Percentiles rank a stretch among this genome's conserved stretches.
These are phyloP conservation scores for Alternaria conjuncta DNA, from an alignment of 2,329 filamentous ascomycete genomes.

Conservation along the genomic window DNA sequence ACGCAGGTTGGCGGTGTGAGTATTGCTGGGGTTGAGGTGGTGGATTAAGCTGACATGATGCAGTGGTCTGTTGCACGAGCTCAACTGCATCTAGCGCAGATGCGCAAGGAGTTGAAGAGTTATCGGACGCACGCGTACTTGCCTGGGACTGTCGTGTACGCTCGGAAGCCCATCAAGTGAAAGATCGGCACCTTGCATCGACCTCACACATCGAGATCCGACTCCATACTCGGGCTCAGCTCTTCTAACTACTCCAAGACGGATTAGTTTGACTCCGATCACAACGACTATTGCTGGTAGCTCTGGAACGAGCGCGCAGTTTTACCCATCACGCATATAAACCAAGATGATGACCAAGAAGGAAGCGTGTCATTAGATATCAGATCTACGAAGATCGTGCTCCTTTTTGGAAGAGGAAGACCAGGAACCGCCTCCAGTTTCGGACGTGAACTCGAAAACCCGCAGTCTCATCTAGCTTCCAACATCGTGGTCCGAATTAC, in stretches of 20 bases:
- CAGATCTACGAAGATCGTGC: neutral
- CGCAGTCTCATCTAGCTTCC: neutral
- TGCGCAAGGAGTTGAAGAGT: conserved; percentile 44
- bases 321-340: neutral
- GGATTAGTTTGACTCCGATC: neutral
- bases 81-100: conserved; percentile 47
- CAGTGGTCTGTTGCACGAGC: conserved; percentile 44
- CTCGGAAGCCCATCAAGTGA: conserved; percentile 37
- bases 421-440: neutral
- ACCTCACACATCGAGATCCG: neutral
- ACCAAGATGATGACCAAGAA: neutral
- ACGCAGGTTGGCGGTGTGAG: conserved; percentile 44
- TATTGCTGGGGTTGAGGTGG: neutral
- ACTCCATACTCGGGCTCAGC: neutral
- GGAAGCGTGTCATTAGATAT: neutral
- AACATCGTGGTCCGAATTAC: neutral
- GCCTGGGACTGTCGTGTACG: conserved; percentile 47
- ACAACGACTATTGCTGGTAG: neutral
- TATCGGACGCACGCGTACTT: conserved; percentile 45
- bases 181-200: neutral
- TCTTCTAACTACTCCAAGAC: neutral
- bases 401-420: neutral
- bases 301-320: neutral
- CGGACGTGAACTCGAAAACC: neutral
- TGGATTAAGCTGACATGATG: neutral